Evolutionary conservation across 306 rosid species (phyloP).

Genomic region (Vigna reflexopilosa): DNA sequence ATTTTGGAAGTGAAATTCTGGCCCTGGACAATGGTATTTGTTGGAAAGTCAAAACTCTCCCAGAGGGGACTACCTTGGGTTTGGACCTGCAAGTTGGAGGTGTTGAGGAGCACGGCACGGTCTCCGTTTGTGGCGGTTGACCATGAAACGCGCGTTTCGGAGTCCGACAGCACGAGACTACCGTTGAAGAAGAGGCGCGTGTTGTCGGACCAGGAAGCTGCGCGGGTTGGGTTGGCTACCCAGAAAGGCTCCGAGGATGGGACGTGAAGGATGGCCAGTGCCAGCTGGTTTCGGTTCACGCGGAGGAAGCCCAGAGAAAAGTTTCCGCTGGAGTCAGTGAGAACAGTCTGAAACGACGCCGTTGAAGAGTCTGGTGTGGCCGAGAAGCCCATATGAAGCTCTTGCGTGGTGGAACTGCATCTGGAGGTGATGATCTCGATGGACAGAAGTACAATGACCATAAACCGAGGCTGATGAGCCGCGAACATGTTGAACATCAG

Average conservation of each 20-base stretch:
- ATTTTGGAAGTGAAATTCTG: slow-evolving; percentile 70
- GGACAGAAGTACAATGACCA: slow-evolving; percentile 39
- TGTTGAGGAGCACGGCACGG: slow-evolving; percentile 60
- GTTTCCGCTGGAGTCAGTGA: slow-evolving; percentile 61
- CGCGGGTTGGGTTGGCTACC: slow-evolving; percentile 61
- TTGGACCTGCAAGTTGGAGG: slow-evolving; percentile 66
- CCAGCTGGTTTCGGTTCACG: slow-evolving; percentile 52
- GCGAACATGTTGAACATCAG: slow-evolving; percentile 50
- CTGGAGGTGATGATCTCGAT: background rate
- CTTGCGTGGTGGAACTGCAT: slow-evolving; percentile 28
- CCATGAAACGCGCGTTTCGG: slow-evolving; percentile 54
- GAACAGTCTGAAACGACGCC: slow-evolving; percentile 68
- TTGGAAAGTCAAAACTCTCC: slow-evolving; percentile 82
- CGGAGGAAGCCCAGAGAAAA: slow-evolving; percentile 90
- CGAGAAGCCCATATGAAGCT: slow-evolving; percentile 64
- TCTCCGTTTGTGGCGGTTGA: slow-evolving; percentile 68
- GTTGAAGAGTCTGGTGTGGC: slow-evolving; percentile 55
- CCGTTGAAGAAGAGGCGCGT: slow-evolving; percentile 79
- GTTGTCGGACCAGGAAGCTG: slow-evolving; percentile 60
- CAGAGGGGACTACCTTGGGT: slow-evolving; percentile 45
- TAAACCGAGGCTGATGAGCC: slow-evolving; percentile 34
- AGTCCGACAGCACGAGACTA: slow-evolving; percentile 66
- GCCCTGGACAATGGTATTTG: slow-evolving; percentile 69
- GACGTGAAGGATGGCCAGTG: slow-evolving; percentile 72
- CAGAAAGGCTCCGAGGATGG: slow-evolving; percentile 71